These are phyloP conservation scores for Pseudohyphozyma bogoriensis DNA, from an alignment of 768 basidiomycete genomes.

Conservation along the genomic window DNA sequence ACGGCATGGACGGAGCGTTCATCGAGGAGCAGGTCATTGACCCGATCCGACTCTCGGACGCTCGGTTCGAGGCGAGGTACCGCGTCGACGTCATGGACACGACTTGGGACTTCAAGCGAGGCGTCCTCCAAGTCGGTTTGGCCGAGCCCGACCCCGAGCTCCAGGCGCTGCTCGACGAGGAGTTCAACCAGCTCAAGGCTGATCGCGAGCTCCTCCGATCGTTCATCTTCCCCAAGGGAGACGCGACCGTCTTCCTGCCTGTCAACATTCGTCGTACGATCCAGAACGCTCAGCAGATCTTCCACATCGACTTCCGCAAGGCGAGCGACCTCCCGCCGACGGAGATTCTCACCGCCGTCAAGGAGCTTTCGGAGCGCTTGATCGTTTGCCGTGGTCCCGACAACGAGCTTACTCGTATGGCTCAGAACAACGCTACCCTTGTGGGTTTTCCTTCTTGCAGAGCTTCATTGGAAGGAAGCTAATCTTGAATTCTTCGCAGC, in stretches of 20 bases:
- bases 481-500: no score
- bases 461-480: no score
- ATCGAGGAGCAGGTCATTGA: conserved; percentile 94
- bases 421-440: conserved; percentile 78
- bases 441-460: no score
- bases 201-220: conserved; percentile 70
- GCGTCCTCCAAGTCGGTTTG: conserved; percentile 74
- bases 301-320: conserved; percentile 89
- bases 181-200: conserved; percentile 53
- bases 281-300: conserved; percentile 89
- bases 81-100: conserved; percentile 82
- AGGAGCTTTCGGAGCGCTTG: conserved; percentile 62
- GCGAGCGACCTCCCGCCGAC: conserved; percentile 83
- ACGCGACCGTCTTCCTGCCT: conserved; percentile 77
- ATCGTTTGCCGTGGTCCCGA: conserved; percentile 83
- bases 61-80: conserved; percentile 79
- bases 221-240: conserved; percentile 65
- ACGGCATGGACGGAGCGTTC: conserved; percentile 96
- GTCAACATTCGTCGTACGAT: conserved; percentile 93
- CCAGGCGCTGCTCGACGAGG: conserved; percentile 73
- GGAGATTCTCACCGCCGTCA: conserved; percentile 71
- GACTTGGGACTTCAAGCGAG: conserved; percentile 63
- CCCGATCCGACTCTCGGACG: conserved; percentile 69
- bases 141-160: conserved; percentile 62
- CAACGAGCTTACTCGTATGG: conserved; percentile 53